Percentiles rank a stretch among this genome's conserved stretches.
Evolutionary conservation across 2,329 filamentous ascomycete species (phyloP).

Genomic region (Chrysosporium queenslandicum): DNA sequence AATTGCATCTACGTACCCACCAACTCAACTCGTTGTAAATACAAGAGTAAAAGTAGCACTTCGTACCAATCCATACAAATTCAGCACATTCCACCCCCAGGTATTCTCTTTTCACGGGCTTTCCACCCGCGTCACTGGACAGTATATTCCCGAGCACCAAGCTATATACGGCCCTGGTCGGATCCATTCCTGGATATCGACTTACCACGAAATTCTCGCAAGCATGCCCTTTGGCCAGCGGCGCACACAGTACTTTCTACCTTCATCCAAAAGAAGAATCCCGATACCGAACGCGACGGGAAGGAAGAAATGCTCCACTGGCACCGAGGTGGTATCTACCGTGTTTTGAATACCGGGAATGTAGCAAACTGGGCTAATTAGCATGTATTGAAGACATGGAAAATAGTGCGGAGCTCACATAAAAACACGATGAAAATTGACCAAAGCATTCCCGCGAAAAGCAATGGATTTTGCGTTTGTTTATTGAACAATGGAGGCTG

Average conservation of each 20-base stretch:
- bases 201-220: slow-evolving; percentile 55
- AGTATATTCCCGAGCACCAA: background rate
- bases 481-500: slow-evolving; percentile 59
- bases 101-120: too few species aligned
- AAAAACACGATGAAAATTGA: slow-evolving; percentile 59
- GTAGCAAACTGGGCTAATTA: slow-evolving; percentile 39
- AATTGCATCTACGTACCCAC: too few species aligned
- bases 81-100: too few species aligned
- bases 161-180: too few species aligned
- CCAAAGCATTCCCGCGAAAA: slow-evolving; percentile 62
- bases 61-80: too few species aligned
- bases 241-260: slow-evolving; percentile 53
- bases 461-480: slow-evolving; percentile 54
- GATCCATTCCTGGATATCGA: background rate
- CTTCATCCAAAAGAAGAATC: slow-evolving; percentile 56
- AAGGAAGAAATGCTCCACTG: slow-evolving; percentile 66
- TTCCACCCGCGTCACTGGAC: background rate
- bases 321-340: slow-evolving; percentile 53
- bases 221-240: slow-evolving; percentile 49
- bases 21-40: too few species aligned
- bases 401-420: slow-evolving; percentile 37
- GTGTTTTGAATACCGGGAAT: slow-evolving; percentile 54
- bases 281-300: slow-evolving; percentile 61
- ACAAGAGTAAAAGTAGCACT: too few species aligned
- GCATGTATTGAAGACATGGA: background rate